These are phyloP conservation scores for Calonectria multiphialidica DNA, from an alignment of 2,329 filamentous ascomycete genomes.

Conservation along the genomic window DNA sequence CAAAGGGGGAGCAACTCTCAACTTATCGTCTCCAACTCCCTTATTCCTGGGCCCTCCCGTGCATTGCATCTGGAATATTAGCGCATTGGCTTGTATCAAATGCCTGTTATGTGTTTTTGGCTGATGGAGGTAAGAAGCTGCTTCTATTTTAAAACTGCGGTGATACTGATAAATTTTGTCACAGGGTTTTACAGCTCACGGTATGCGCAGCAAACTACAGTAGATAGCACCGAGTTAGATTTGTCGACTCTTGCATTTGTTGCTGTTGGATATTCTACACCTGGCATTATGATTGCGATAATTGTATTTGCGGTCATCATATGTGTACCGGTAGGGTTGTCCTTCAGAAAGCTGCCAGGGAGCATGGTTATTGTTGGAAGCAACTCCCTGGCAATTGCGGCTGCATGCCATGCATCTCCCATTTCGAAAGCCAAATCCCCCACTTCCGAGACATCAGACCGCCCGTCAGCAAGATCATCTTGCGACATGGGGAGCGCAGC, in stretches of 20 bases:
- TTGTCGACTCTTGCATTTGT: not conserved
- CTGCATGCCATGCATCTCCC: not conserved
- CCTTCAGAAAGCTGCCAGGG: not conserved
- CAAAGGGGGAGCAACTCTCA: not conserved
- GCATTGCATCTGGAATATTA: not conserved
- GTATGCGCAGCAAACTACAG: not conserved
- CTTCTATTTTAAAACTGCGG: not conserved
- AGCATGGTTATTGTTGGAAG: constrained; percentile 2
- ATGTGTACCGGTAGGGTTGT: not conserved
- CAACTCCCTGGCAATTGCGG: constrained; percentile 8
- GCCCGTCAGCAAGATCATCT: not conserved
- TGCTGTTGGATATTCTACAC: not conserved
- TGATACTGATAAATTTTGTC: not conserved
- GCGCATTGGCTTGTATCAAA: constrained; percentile 3
- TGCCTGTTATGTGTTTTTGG: constrained; percentile 9
- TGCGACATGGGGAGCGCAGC: not conserved
- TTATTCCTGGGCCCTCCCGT: constrained; percentile 5
- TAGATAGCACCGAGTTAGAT: not conserved
- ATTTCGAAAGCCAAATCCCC: not conserved
- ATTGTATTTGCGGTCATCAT: not conserved
- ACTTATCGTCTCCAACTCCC: constrained; percentile 7
- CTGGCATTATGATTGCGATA: not conserved
- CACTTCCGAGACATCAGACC: not conserved
- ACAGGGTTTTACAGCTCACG: not conserved
- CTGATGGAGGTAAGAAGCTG: not conserved